Conservation (phyloP, 2,329 filamentous ascomycete genomes). For the Phyllosticta citrichinensis region DNA sequence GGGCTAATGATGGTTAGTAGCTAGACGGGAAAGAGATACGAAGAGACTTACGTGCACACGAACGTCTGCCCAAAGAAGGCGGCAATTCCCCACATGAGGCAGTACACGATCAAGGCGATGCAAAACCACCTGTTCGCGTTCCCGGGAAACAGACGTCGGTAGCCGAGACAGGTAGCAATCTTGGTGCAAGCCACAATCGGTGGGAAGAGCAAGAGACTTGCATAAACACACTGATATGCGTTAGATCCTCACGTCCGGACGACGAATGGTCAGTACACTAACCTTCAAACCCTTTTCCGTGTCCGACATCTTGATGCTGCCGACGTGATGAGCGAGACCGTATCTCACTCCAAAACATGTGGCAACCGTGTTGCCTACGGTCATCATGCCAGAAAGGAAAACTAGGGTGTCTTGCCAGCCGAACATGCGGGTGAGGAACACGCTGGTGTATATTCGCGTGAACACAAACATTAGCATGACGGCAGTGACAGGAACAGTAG, state of each 20-base stretch:
- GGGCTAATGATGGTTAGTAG: conserved; percentile 7
- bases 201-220: conserved; percentile 11
- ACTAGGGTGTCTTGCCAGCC: conserved; percentile 20
- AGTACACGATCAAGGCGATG: conserved; percentile 19
- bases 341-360: conserved; percentile 17
- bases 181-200: conserved; percentile 14
- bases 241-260: not conserved
- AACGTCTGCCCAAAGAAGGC: conserved; percentile 18
- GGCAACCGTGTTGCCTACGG: conserved; percentile 17
- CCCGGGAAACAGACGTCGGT: conserved; percentile 20
- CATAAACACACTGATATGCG: not conserved
- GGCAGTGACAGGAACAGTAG: conserved; percentile 15
- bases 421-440: conserved; percentile 17
- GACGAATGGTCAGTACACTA: not conserved
- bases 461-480: conserved; percentile 11
- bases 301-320: not conserved
- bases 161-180: conserved; percentile 20
- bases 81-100: conserved; percentile 13
- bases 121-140: conserved; percentile 20
- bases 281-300: not conserved
- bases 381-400: conserved; percentile 16
- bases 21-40: no score
- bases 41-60: conserved; percentile 3
- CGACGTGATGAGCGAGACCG: conserved; percentile 19
- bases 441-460: conserved; percentile 17